A percentile compares a stretch with the other conserved stretches of the same genome.
Evolutionary conservation across 805 yeast genomes (phyloP).

Genomic region (Hanseniaspora nectarophila): DNA sequence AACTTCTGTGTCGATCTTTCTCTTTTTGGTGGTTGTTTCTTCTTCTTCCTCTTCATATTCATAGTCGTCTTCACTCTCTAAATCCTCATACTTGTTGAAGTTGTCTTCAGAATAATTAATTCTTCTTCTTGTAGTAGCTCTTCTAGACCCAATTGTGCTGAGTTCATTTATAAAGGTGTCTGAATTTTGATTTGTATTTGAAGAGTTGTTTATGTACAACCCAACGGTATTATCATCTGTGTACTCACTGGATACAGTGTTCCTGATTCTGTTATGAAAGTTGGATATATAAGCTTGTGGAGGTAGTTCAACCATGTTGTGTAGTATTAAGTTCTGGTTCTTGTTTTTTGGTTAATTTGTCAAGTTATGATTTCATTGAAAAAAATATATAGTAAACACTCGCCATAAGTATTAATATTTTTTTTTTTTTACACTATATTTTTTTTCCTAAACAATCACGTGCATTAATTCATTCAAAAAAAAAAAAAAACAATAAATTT

Average conservation of each 20-base stretch:
- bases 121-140: conserved; percentile 11
- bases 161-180: neutral
- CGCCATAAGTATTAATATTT: no score
- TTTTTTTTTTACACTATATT: no score
- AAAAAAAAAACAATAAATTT: neutral
- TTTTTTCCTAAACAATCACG: no score
- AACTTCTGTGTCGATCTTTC: neutral
- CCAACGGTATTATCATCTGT: conserved; percentile 2
- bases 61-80: neutral
- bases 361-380: no score
- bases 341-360: no score
- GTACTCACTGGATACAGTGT: neutral
- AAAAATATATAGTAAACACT: neutral
- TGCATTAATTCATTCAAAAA: neutral
- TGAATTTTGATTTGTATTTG: neutral
- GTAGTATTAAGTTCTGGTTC: no score
- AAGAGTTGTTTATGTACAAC: conserved; percentile 3
- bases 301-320: conserved; percentile 8
- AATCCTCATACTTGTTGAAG: conserved; percentile 7
- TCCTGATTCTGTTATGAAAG: conserved; percentile 14
- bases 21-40: conserved; percentile 5
- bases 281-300: conserved; percentile 14
- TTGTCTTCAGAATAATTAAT: conserved; percentile 15
- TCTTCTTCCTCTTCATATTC: neutral
- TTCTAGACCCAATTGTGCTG: neutral